A percentile compares a stretch with the other conserved stretches of the same genome.
phyloP scores from a whole-genome alignment of 805 yeast species.

The Pichia rugopelliculosa region DNA sequence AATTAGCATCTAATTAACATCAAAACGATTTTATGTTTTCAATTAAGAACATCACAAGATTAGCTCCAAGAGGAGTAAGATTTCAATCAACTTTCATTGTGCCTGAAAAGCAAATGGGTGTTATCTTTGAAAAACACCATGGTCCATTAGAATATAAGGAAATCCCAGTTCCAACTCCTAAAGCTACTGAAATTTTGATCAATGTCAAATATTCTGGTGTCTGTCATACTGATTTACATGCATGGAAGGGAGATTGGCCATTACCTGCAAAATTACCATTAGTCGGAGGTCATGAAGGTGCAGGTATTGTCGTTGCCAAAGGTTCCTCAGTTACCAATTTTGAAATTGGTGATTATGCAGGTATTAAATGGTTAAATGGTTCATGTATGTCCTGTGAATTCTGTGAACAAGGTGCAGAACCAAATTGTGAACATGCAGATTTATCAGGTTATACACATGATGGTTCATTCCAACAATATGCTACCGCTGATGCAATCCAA shows the following conservation, averaged over 20 bases:
- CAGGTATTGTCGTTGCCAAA: conserved; percentile 59
- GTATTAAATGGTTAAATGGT: conserved; percentile 64
- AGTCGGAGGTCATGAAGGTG: conserved; percentile 72
- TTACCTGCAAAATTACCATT: conserved; percentile 50
- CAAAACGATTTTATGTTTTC: no score
- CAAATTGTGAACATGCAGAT: conserved; percentile 64
- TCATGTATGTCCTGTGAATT: conserved; percentile 59
- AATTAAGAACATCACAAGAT: conserved; percentile 10
- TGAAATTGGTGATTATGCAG: conserved; percentile 59
- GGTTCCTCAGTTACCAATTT: conserved; percentile 55
- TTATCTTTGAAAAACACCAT: conserved; percentile 56
- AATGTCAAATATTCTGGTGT: conserved; percentile 69
- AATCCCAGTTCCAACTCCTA: conserved; percentile 64
- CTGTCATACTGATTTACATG: conserved; percentile 70
- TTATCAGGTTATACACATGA: conserved; percentile 71
- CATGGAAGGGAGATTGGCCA: conserved; percentile 71
- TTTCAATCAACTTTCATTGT: conserved; percentile 28
- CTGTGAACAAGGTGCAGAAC: conserved; percentile 51
- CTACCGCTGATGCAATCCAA: conserved; percentile 46
- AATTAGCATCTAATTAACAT: no score
- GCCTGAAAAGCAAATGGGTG: conserved; percentile 65
- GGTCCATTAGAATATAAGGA: conserved; percentile 63
- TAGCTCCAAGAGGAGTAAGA: conserved; percentile 17
- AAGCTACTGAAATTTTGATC: conserved; percentile 55
- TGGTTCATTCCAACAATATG: conserved; percentile 50